Percentiles rank a stretch among this genome's conserved stretches.
Conservation (phyloP, 768 basidiomycete species). For the Boletus subparvulus region DNA sequence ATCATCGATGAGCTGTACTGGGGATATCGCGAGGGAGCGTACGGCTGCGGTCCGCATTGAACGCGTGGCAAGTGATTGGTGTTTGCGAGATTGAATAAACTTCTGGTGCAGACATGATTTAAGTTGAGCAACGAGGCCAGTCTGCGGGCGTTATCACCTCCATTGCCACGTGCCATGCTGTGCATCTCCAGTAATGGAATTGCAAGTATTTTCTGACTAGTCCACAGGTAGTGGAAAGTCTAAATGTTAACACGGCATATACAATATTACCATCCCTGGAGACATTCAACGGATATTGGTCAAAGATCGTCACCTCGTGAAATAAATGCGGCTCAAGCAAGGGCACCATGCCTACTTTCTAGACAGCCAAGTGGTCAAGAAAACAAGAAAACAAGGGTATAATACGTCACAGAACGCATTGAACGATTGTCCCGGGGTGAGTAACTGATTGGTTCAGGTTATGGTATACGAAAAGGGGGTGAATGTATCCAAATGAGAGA, state of each 20-base stretch:
- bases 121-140: neutral
- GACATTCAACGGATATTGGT: conserved; percentile 1
- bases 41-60: conserved; percentile 88
- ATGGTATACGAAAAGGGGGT: conserved; percentile 2
- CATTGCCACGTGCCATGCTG: conserved; percentile 10
- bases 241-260: neutral
- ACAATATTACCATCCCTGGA: conserved; percentile 5
- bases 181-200: neutral
- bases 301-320: conserved; percentile 6
- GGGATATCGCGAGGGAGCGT: conserved; percentile 34
- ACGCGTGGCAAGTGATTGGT: conserved; percentile 87
- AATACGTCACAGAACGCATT: neutral
- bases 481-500: neutral
- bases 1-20: conserved; percentile 5
- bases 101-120: conserved; percentile 67
- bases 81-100: conserved; percentile 75
- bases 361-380: conserved; percentile 13
- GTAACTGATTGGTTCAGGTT: conserved; percentile 4
- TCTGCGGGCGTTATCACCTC: no score
- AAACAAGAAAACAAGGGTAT: conserved; percentile 15
- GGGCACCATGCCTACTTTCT: conserved; percentile 5
- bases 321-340: conserved; percentile 8
- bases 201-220: no score
- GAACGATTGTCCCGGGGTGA: conserved; percentile 3
- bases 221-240: no score